Evolutionary conservation across 164 flowering plant species (phyloP).

Genomic region (Nelumbo lutea): DNA sequence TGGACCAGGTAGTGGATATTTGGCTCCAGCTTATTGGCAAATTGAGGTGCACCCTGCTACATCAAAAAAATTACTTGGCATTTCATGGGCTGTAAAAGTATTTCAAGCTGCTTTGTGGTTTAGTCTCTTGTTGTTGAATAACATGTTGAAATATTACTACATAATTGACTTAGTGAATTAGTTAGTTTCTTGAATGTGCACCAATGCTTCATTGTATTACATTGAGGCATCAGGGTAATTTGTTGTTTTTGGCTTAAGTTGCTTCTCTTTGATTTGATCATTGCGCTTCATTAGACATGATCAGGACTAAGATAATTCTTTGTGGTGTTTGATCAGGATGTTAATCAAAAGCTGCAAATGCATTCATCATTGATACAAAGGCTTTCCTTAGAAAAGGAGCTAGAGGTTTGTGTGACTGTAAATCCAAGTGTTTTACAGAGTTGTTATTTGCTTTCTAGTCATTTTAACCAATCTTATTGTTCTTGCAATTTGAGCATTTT

Average conservation of each 20-base stretch:
- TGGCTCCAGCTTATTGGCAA: too few relatives aligned
- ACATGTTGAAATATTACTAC: too few relatives aligned
- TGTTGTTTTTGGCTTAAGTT: neutral
- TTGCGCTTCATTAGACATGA: neutral
- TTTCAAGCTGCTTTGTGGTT: too few relatives aligned
- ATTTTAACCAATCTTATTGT: neutral
- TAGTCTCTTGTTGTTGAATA: too few relatives aligned
- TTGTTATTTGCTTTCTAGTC: neutral
- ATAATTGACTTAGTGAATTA: too few relatives aligned
- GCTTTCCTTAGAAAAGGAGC: constrained; percentile 54
- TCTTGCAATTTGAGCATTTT: too few relatives aligned
- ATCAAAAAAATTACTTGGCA: too few relatives aligned
- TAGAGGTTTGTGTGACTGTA: constrained; percentile 48
- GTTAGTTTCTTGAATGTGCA: neutral
- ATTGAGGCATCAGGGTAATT: neutral
- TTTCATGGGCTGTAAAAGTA: too few relatives aligned
- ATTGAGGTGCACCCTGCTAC: too few relatives aligned
- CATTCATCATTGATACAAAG: constrained; percentile 69
- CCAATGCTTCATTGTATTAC: neutral
- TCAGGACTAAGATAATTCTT: neutral
- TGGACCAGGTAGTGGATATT: too few relatives aligned
- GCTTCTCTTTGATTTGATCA: neutral
- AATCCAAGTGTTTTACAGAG: neutral
- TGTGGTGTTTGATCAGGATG: constrained; percentile 33
- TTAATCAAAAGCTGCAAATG: constrained; percentile 52